Percentiles rank a stretch among this genome's conserved stretches.
phyloP scores from a whole-genome alignment of 306 rosid genomes.

The Abrus precatorius region DNA sequence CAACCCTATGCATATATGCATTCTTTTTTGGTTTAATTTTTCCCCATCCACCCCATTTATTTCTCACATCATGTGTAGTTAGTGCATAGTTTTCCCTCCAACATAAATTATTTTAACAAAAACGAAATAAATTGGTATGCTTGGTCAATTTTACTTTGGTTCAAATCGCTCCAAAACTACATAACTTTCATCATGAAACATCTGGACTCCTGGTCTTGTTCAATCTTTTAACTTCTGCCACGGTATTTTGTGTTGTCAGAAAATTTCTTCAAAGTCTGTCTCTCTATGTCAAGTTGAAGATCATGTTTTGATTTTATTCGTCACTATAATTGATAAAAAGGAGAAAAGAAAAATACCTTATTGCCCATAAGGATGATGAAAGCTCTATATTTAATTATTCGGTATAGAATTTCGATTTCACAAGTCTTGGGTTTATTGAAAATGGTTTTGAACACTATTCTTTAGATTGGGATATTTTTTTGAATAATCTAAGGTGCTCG shows the following conservation, averaged over 20 bases:
- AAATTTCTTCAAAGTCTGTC: conserved; percentile 17
- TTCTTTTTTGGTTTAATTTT: background rate
- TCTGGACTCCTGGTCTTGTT: conserved; percentile 33
- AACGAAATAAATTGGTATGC: conserved; percentile 2
- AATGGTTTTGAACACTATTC: conserved; percentile 1
- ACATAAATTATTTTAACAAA: background rate
- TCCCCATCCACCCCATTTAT: background rate
- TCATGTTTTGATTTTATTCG: background rate
- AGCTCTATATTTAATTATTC: conserved; percentile 26
- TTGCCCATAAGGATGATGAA: conserved; percentile 36
- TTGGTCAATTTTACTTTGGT: conserved; percentile 33
- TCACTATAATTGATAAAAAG: background rate
- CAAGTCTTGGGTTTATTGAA: conserved; percentile 30
- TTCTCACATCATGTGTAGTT: conserved; percentile 29
- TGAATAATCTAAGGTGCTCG: conserved; percentile 37
- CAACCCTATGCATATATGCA: background rate
- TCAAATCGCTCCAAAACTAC: conserved; percentile 32
- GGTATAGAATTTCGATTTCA: background rate
- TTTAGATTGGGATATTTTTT: background rate
- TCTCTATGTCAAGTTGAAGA: background rate
- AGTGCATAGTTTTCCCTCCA: conserved; percentile 14
- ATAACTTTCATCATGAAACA: conserved; percentile 32
- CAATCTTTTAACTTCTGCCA: conserved; percentile 31
- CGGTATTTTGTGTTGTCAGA: conserved; percentile 20
- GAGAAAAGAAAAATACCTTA: background rate